Base-by-base conservation (phyloP, 805 yeast genomes). In the Wickerhamomyces bovis region DNA sequence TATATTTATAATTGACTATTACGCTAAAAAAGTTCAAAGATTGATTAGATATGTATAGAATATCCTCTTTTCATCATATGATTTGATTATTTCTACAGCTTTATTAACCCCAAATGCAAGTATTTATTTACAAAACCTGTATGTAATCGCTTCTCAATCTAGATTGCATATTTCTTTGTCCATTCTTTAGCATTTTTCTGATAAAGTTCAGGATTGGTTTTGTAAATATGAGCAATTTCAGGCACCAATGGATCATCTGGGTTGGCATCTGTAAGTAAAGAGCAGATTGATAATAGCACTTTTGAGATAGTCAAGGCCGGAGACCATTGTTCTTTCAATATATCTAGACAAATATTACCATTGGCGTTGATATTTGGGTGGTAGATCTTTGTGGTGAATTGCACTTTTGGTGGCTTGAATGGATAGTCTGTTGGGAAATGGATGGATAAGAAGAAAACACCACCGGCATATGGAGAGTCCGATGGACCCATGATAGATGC, bases 341-440 rank as follows among this genome's bases (percentile, higher is more conserved):
- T 92, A 70, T 94, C 92, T 50, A 92, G 73, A 61, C 99, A 92
- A 6, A 92, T 86, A 60, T 89, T 92, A 0, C 98, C 98, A 39
- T 86, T 84, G 19, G 79, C 62, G 62, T 92, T 97, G 53, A 92
- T 92, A 60, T 92, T 92, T 12, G 99, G 99, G 62, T 92, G 99
- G 66, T 85, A 92, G 6, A 92, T 86, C 59, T 75, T 81, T 44
- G 81, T 76, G 26, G 71, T 44, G 56, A 95, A 85, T 54, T 76
- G 75, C 45, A 89, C 89, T 60, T 81, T 92, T 55, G 99, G 99
- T 48, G 99, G 97, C 73, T 94, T 94, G 77, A 92, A 94, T 47
- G 99, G 99, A 69, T 94, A 94, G 70, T 94, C 98, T 49, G 98
- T 90, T 66, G 99, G 99, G 85, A 94, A 94, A 68, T 89, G 96